Base-by-base conservation (phyloP, 805 yeast genomes). In the Pichia ethanolica region DNA sequence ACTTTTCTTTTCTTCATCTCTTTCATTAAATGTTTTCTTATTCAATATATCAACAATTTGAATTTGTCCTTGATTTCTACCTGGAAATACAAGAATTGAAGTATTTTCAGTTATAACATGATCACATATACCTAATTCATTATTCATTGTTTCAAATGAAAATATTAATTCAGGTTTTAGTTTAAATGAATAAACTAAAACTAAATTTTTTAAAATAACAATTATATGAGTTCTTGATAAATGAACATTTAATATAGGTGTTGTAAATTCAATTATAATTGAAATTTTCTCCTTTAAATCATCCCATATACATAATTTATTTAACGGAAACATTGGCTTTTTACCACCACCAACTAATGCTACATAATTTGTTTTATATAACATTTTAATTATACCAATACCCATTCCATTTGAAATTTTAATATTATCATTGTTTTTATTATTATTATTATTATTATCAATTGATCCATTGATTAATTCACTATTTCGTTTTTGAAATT, bases 341-440 rank as follows among this genome's bases (percentile, higher is more conserved):
- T 76, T 74, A 1, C 97, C 97, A 14, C 97, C 97, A 1, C 97
- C 97, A 0, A 89, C 87, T 40, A 93, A 68, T 0, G 91, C 96
- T 47, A 91, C 73, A 62, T 89, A 90, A 67, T 91, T 91, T 0
- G 97, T 89, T 40, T 97, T 77, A 63, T 89, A 86, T 6, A 91
- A 80, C 96, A 91, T 88, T 42, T 83, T 72, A 2, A 86, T 79
- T 35, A 74, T 70, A 2, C 93, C 95, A 28, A 90, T 81, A 0
- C 97, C 97, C 11, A 60, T 46, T 55, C 13, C 33, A 27, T 61
- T 58, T 9, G 51, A 46, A 27, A 44, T 42, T 25, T 4, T 35
- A 4, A 7, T 27, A 32, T 26, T 33, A 48, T 47, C 51, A n/a
- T 27, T 14, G 3, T 35, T 5, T 26, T 39, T 39, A 6, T 20